These are phyloP conservation scores for Anacardium occidentale DNA, from an alignment of 345 rosid genomes.

Conservation along the genomic window DNA sequence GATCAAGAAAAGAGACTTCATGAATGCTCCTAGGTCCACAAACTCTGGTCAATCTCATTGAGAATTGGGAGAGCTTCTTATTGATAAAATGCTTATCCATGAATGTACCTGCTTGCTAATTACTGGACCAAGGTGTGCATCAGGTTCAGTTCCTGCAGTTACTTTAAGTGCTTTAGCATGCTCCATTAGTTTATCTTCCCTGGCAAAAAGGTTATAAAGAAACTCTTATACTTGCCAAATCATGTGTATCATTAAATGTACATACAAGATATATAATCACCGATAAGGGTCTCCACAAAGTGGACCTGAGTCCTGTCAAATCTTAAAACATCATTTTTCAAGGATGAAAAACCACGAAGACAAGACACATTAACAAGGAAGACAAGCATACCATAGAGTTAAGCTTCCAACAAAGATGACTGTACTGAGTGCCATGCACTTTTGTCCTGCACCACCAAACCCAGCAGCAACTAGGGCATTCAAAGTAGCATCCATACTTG, in stretches of 20 bases:
- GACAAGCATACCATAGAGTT: conserved; percentile 40
- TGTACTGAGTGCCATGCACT: conserved; percentile 45
- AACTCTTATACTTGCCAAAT: conserved; percentile 7
- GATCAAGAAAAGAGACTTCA: background rate
- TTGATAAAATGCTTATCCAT: background rate
- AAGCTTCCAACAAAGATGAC: conserved; percentile 59
- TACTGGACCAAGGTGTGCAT: conserved; percentile 64
- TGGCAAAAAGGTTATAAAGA: conserved; percentile 28
- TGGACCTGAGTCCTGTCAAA: background rate
- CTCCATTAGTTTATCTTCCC: conserved; percentile 60
- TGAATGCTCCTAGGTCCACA: background rate
- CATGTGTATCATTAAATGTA: conserved; percentile 4
- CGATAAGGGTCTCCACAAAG: background rate
- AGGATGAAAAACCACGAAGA: background rate
- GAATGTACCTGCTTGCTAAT: conserved; percentile 57
- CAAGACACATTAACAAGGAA: background rate
- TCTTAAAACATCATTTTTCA: background rate
- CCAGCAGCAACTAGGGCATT: conserved; percentile 55
- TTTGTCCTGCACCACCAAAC: conserved; percentile 68
- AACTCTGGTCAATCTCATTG: background rate
- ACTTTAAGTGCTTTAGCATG: conserved; percentile 47
- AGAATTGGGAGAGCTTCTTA: background rate
- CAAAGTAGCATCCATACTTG: conserved; percentile 54
- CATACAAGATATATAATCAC: background rate
- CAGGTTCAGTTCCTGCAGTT: conserved; percentile 54